These are phyloP conservation scores for Neurospora sp. DNA, from an alignment of 495 filamentous ascomycete species.

Conservation along the genomic window DNA sequence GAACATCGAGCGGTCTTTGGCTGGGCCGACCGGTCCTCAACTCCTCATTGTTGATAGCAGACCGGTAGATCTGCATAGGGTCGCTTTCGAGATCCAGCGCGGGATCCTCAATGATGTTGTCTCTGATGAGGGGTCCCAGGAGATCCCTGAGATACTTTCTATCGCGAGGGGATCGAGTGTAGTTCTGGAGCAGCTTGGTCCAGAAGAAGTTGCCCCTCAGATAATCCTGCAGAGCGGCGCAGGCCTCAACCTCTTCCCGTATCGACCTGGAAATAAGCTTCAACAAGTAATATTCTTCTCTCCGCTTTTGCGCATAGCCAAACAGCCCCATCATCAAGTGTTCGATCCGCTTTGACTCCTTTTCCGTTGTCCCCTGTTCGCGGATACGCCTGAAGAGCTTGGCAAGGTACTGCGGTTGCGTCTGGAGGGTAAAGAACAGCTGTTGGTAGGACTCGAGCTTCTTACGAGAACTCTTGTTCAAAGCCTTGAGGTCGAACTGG, in stretches of 20 bases:
- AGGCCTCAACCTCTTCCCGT: slow-evolving; percentile 75
- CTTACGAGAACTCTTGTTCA: slow-evolving; percentile 90
- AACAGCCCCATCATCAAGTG: slow-evolving; percentile 95
- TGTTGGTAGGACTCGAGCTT: slow-evolving; percentile 97
- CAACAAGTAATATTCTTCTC: slow-evolving; percentile 94
- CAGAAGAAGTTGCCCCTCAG: slow-evolving; percentile 88
- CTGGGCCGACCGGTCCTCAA: slow-evolving; percentile 81
- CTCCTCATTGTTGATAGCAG: slow-evolving; percentile 92
- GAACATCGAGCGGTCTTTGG: slow-evolving; percentile 65
- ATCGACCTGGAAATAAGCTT: slow-evolving; percentile 78
- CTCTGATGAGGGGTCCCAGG: slow-evolving; percentile 68
- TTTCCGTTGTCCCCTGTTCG: slow-evolving; percentile 78
- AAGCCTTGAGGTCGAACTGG: slow-evolving; percentile 89
- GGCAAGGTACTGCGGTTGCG: slow-evolving; percentile 88
- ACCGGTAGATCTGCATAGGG: slow-evolving; percentile 93
- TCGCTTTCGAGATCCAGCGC: slow-evolving; percentile 91
- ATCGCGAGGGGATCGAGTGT: slow-evolving; percentile 84
- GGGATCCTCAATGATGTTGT: slow-evolving; percentile 85
- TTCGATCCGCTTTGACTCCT: slow-evolving; percentile 84
- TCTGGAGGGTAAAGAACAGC: slow-evolving; percentile 95
- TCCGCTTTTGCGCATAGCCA: slow-evolving; percentile 89
- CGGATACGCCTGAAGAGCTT: slow-evolving; percentile 74
- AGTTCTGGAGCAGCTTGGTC: slow-evolving; percentile 73
- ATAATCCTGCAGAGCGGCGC: slow-evolving; percentile 68
- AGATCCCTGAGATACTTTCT: slow-evolving; percentile 84